Evolutionary conservation across 805 yeast species (phyloP).

Genomic region (Schwanniomyces vanrijiae): DNA sequence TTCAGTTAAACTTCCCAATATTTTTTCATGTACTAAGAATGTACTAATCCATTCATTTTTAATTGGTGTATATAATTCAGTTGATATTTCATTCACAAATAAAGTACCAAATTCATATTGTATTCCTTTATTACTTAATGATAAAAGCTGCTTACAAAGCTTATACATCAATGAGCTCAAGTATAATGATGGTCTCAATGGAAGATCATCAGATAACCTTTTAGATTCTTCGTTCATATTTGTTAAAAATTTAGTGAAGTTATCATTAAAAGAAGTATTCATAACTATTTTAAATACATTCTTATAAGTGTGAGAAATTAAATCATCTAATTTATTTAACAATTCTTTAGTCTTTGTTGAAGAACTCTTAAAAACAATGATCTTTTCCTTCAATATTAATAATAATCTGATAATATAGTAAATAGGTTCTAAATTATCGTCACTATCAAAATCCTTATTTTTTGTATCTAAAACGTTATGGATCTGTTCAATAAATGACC

Average conservation of each 20-base stretch:
- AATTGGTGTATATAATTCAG: slow-evolving; percentile 15
- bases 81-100: slow-evolving; percentile 18
- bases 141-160: slow-evolving; percentile 12
- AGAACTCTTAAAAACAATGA: neutral
- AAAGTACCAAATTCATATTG: slow-evolving; percentile 14
- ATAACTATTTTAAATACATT: neutral
- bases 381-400: slow-evolving; percentile 1
- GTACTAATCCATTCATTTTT: slow-evolving; percentile 33
- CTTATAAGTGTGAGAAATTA: neutral
- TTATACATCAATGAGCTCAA: slow-evolving; percentile 18
- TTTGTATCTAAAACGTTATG: neutral
- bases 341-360: neutral
- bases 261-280: neutral
- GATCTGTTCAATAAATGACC: slow-evolving; percentile 7
- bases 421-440: slow-evolving; percentile 3
- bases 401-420: slow-evolving; percentile 9
- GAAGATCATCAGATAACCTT: neutral
- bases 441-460: neutral
- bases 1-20: slow-evolving; percentile 1
- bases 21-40: slow-evolving; percentile 9
- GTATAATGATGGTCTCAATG: slow-evolving; percentile 14
- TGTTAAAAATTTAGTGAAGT: neutral
- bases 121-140: slow-evolving; percentile 5
- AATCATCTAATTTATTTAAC: neutral
- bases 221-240: neutral